Base-by-base conservation (phyloP, 208 protist species). In the Phytomonas sp. region DNA sequence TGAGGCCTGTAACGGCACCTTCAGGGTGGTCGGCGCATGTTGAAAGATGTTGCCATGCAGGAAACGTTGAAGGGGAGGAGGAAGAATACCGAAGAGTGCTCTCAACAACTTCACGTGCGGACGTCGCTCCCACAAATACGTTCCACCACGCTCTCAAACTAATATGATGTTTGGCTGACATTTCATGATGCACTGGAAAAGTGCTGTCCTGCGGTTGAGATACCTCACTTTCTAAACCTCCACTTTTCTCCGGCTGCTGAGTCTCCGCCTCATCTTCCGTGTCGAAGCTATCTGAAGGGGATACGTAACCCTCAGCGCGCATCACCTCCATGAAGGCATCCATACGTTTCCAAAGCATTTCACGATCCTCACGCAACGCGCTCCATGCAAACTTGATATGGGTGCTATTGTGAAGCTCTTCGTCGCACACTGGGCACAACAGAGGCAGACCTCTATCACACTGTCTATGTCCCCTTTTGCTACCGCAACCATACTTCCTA, bases 401-500 rank as follows among this genome's bases (percentile, higher is more conserved):
- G 69, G 34, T 66, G 74, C 51, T 76, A 32, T 67, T 77, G 40
- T 73, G 71, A 34, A 73, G 56, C 31, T 76, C 59, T 20, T 68
- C 37, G 29, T 85, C 80, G 59, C 80, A 85, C 26, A 85, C 80
- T 3, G 80, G 80, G 65, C 80, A 85, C 30, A 61, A 79, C 34
- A 79, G 64, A 23, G 65, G 20, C 13, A 17, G 26, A 56, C 46
- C 46, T 56, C 46, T 56, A 56, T 26, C 46, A 7, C 46, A 0
- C 20, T 5, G 46, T 0, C 6, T 23, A 2, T 5, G 23, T 6
- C 46, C 46, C 46, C 46, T 26, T 56, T 56, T 26, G 20, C 46
- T 56, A 26, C 20, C 46, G 23, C 20, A 5, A 56, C 20, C 46
- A 56, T 56, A 56, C 23, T 56, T 56, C 8, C 5, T 26, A 6